Evolutionary conservation across 768 basidiomycete species (phyloP), one percentile per base, ranked within the genome.

Genomic region (Boletus reticuloceps): DNA sequence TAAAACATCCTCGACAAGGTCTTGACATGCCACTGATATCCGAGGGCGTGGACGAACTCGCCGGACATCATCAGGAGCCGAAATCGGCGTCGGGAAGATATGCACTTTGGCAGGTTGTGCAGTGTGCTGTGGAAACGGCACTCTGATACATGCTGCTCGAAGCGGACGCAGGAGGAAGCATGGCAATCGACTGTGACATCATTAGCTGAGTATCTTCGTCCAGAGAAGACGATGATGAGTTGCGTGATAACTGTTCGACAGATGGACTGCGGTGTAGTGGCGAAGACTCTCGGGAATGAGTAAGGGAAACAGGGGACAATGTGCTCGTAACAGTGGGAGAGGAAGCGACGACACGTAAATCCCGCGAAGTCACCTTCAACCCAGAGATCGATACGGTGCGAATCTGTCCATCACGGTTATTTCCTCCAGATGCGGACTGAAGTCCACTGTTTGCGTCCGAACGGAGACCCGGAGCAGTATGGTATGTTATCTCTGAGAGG

Each of bases 121-220:
- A 31, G n/a, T 62, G 44, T 45, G 46, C 36, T 17, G 63, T 58
- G 11, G 86, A 86, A 20, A 88, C 60, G 5, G 87, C 87, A 61
- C 90, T 93, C 60, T 88, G 81, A 66, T 92, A 94, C 78, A 93
- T 82, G 71, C 85, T 91, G 61, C 82, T 82, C 6, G 78, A 69
- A 46, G 79, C 71, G 19, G 85, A 84, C 38, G 74, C 67, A 13
- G 77, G 80, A 39, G 82, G 86, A 37, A 93, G 75, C 50, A 72
- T 77, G 3, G 79, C 85, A 34, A 90, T 74, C 6, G 89, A 91
- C 65, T 90, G 87, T 8, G 88, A 86, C 88, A 91, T 90, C 50
- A 79, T 73, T 63, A 82, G 71, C 44, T 82, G 81, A 7, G 80
- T 76, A 31, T 83, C 81, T 60, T 89, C 86, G 57, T 91, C 88